Base-by-base conservation (phyloP, 768 basidiomycete species). In the Russula ochroleuca region DNA sequence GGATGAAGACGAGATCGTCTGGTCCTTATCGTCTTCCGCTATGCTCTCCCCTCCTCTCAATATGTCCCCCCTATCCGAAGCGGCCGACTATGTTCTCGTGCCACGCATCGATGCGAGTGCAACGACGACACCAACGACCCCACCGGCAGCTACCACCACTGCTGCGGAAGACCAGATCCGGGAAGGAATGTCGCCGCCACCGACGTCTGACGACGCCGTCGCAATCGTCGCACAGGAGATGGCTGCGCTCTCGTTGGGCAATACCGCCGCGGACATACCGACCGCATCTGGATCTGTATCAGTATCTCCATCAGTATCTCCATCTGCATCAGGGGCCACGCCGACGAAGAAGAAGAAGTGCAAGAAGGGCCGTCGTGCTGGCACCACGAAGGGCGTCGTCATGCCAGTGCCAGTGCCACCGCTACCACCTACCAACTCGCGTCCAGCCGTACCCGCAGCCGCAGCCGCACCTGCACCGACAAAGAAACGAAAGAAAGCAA, bases 91-190 rank as follows among this genome's bases (percentile, higher is more conserved):
- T 28, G 71, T 63, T 53, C 67, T 71, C 31, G 72, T 75, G 25
- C 79, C 78, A 13, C 81, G 81, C 67, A 78, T 81, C 52, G 83
- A 84, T 6, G 35, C 35, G 35, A 35, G 35, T 60, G 83, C 80
- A 69, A 79, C 55, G 70, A 10, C 84, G 57, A 74, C 84, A 3
- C 80, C 69, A 77, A 80, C 54, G 83, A 62, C 81, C 79, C 70
- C 60, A 71, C 84, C 57, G 10, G 6, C 35, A 1, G 10, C 5
- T 8, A 10, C 17, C 28, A 33, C 3, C 49, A 19, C 23, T 28
- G 28, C 5, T 28, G 28, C 28, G 5, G 28, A 2, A 28, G 28
- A 28, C 28, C 28, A 28, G 28, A 5, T 28, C 28, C 28, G 28
- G 28, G 28, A 28, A 28, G n/a, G n/a, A n/a, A n/a, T n/a, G 33